Base-by-base conservation (phyloP, 345 rosid genomes). In the Rubroshorea leprosula region DNA sequence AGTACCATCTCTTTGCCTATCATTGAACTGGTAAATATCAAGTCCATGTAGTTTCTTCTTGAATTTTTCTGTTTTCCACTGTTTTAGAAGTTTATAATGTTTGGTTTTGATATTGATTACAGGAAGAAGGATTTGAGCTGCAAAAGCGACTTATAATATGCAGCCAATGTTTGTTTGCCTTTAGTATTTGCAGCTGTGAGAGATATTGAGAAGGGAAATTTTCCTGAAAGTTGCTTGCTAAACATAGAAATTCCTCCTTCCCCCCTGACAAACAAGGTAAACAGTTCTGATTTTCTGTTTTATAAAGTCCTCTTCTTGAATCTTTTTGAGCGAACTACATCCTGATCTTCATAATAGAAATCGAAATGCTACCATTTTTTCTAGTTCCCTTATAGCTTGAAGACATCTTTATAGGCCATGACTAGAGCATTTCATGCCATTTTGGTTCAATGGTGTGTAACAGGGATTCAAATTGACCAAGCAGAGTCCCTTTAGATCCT, bases 401-500 rank as follows among this genome's bases (percentile, higher is more conserved):
- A 41, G 11, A 41, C 14, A 41, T 4, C 9, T 29, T 29, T 9
- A 29, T 29, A 29, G 4, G 4, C 9, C 35, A 29, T 29, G 9
- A 29, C n/a, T n/a, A 29, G 4, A 29, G 35, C 35, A 29, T 29
- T 29, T 29, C 35, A 29, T n/a, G n/a, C n/a, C n/a, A n/a, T n/a
- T n/a, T n/a, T 17, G 19, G 20, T 10, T 23, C 47, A 20, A 29
- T 29, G 35, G 5, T 41, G 16, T 41, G 46, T 19, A 44, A 52
- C 63, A 79, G 90, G 86, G 90, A 51, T 70, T 79, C 75, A 81
- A 77, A 68, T 41, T 78, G 60, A 67, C 75, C 5, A 77, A 47
- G 61, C 84, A 75, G 71, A 84, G 84, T 63, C 49, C 66, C 60
- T 66, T 74, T 78, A 81, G 83, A 66, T 74, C 84, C n/a, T 63